phyloP scores from a whole-genome alignment of 2,329 filamentous ascomycete species.

The Colletotrichum musae region DNA sequence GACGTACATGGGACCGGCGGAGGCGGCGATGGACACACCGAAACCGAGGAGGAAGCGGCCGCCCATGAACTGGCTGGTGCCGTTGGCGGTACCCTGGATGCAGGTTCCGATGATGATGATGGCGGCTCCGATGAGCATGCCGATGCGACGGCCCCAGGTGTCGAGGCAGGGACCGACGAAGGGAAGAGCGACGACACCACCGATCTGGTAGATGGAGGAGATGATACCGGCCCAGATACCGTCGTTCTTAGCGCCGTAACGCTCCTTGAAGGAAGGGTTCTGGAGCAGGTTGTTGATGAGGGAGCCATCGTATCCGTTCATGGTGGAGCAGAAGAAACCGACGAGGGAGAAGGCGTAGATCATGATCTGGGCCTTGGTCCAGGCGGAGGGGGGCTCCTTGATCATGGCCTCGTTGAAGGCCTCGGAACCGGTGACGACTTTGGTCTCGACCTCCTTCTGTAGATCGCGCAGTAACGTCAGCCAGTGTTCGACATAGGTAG shows the following conservation, averaged over 20 bases:
- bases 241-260: constrained; percentile 57
- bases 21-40: constrained; percentile 62
- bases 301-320: constrained; percentile 68
- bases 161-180: constrained; percentile 63
- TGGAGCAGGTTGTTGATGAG: constrained; percentile 64
- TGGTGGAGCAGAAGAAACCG: constrained; percentile 65
- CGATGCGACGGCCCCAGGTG: constrained; percentile 61
- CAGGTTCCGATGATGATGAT: constrained; percentile 61
- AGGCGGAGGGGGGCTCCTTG: constrained; percentile 64
- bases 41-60: constrained; percentile 76
- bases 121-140: constrained; percentile 60
- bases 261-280: constrained; percentile 56
- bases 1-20: constrained; percentile 63
- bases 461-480: constrained; percentile 20
- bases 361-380: constrained; percentile 55
- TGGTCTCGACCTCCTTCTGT: constrained; percentile 50
- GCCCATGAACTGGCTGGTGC: constrained; percentile 61
- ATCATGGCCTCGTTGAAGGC: constrained; percentile 69
- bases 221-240: constrained; percentile 65
- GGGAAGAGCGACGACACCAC: constrained; percentile 61
- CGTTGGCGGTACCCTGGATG: constrained; percentile 59
- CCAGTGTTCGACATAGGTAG: accelerated
- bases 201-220: constrained; percentile 67
- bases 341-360: constrained; percentile 62
- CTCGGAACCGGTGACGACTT: constrained; percentile 65